These are phyloP conservation scores for Magnusiomyces clavatus DNA, from an alignment of 1,139 yeast species.

Conservation along the genomic window DNA sequence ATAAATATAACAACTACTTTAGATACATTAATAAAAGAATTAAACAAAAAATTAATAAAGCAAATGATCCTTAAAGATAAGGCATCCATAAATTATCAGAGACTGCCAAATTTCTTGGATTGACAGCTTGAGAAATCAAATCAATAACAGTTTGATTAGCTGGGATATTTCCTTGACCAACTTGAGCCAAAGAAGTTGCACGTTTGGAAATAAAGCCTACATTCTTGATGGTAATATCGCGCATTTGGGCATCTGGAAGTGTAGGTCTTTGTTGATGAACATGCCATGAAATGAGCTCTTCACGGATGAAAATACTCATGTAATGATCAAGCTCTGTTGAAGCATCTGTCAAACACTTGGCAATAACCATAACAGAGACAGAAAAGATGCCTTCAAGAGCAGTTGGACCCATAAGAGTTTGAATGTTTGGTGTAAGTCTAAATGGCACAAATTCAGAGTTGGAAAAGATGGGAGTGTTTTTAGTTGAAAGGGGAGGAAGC, in stretches of 20 bases:
- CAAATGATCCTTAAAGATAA: conserved; percentile 43
- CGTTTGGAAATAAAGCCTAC: conserved; percentile 77
- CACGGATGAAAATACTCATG: conserved; percentile 85
- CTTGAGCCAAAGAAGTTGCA: conserved; percentile 58
- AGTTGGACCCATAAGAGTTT: conserved; percentile 86
- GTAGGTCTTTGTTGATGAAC: conserved; percentile 61
- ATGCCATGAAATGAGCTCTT: conserved; percentile 92
- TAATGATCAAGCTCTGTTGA: conserved; percentile 73
- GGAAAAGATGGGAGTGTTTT: conserved; percentile 79
- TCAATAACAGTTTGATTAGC: conserved; percentile 93
- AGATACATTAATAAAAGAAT: conserved; percentile 1
- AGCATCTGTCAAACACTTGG: conserved; percentile 83
- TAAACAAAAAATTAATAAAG: conserved; percentile 8
- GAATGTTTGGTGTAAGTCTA: conserved; percentile 92
- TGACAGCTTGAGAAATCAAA: conserved; percentile 89
- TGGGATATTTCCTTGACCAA: conserved; percentile 64
- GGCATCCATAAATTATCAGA: conserved; percentile 97
- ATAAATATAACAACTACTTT: neutral
- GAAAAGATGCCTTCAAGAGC: conserved; percentile 88
- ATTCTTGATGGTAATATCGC: conserved; percentile 82
- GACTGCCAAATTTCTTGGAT: conserved; percentile 87
- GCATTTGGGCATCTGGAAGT: conserved; percentile 69
- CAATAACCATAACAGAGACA: conserved; percentile 75
- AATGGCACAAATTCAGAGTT: conserved; percentile 96
- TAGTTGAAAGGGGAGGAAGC: conserved; percentile 63